phyloP scores from a whole-genome alignment of 2,329 filamentous ascomycete species.

The Parasarocladium wereldwijsianum region DNA sequence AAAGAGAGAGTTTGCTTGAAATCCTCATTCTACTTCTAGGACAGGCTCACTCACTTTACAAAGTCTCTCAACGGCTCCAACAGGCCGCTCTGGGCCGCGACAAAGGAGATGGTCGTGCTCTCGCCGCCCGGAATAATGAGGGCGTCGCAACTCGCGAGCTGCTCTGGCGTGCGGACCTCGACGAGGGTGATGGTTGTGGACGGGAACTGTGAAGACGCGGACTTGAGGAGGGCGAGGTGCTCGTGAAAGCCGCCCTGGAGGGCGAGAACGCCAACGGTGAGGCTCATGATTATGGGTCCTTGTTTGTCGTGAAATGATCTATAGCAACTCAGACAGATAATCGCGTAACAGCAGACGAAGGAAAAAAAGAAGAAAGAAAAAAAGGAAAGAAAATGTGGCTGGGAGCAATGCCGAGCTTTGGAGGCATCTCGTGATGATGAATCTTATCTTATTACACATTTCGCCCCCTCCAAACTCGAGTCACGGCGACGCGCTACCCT shows the following conservation, averaged over 20 bases:
- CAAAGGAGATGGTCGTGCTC: slow-evolving; percentile 82
- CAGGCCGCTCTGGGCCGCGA: slow-evolving; percentile 67
- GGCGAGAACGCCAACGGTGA: slow-evolving; percentile 50
- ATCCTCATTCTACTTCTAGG: not conserved
- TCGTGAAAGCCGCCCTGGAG: slow-evolving; percentile 90
- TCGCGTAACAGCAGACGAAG: too few species aligned
- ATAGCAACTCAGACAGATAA: too few species aligned
- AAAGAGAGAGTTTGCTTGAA: slow-evolving; percentile 4
- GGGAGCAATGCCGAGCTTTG: too few species aligned
- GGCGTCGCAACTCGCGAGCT: slow-evolving; percentile 63
- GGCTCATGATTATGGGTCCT: slow-evolving; percentile 13
- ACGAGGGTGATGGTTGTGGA: slow-evolving; percentile 42
- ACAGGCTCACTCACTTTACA: slow-evolving; percentile 54
- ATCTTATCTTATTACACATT: too few species aligned
- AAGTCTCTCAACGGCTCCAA: slow-evolving; percentile 77
- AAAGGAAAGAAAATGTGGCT: too few species aligned
- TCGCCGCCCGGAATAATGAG: slow-evolving; percentile 89
- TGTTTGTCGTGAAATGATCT: too few species aligned
- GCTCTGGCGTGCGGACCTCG: slow-evolving; percentile 62
- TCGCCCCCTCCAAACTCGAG: too few species aligned
- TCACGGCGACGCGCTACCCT: too few species aligned
- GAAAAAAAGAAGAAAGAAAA: too few species aligned
- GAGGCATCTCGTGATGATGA: too few species aligned
- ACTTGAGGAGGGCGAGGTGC: slow-evolving; percentile 62
- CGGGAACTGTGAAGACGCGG: slow-evolving; percentile 42